Evolutionary conservation across 2,329 filamentous ascomycete species (phyloP).

Genomic region (Chalaropsis thielavioides): DNA sequence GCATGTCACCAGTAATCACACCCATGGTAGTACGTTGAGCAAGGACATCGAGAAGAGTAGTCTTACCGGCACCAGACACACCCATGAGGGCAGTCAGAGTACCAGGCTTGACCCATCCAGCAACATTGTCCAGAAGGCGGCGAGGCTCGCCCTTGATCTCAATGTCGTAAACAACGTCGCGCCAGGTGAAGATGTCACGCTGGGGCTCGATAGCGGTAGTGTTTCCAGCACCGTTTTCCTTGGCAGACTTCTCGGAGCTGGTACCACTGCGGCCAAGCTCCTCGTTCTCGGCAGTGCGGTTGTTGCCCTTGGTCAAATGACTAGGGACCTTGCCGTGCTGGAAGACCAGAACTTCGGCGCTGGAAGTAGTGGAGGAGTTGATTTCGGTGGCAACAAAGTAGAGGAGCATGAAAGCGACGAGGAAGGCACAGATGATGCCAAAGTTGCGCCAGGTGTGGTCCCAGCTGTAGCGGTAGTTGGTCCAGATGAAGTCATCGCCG

Average conservation of each 20-base stretch:
- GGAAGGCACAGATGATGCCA: slow-evolving; percentile 51
- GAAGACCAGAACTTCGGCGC: slow-evolving; percentile 57
- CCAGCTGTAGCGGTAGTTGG: slow-evolving; percentile 42
- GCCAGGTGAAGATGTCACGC: slow-evolving; percentile 60
- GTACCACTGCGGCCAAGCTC: slow-evolving; percentile 23
- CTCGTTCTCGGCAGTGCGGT: slow-evolving; percentile 23
- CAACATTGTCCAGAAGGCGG: slow-evolving; percentile 62
- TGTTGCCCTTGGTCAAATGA: slow-evolving; percentile 25
- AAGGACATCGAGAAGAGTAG: slow-evolving; percentile 30
- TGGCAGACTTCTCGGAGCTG: slow-evolving; percentile 26
- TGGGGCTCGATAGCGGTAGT: slow-evolving; percentile 27
- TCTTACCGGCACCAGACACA: slow-evolving; percentile 36
- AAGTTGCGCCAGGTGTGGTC: slow-evolving; percentile 52
- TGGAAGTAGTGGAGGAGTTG: slow-evolving; percentile 47
- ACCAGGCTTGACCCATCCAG: slow-evolving; percentile 82
- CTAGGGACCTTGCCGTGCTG: slow-evolving; percentile 38
- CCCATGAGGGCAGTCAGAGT: slow-evolving; percentile 69
- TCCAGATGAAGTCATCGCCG: slow-evolving; percentile 45
- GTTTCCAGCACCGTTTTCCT: slow-evolving; percentile 20
- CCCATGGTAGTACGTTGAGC: slow-evolving; percentile 42
- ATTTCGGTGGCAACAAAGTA: slow-evolving; percentile 52
- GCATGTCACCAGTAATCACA: slow-evolving; percentile 50
- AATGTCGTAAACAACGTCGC: slow-evolving; percentile 55
- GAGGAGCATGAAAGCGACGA: slow-evolving; percentile 46
- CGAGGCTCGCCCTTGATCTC: slow-evolving; percentile 59